A percentile compares a stretch with the other conserved stretches of the same genome.
Conservation (phyloP, 805 yeast genomes). For the Candida gorgasii region DNA sequence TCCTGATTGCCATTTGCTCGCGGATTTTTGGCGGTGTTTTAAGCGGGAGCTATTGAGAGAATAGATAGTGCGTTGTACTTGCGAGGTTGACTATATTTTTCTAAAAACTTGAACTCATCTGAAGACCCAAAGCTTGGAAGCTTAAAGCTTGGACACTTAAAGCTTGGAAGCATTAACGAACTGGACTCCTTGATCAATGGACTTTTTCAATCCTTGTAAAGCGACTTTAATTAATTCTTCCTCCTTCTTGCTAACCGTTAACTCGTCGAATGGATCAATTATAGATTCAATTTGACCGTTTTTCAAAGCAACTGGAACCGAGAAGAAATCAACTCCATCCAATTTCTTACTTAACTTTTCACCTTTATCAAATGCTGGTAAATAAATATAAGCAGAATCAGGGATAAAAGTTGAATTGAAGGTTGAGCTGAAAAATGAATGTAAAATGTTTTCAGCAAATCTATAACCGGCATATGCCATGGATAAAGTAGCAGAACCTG, state of each 20-base stretch:
- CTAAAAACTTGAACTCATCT: too few species aligned
- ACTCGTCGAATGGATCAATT: constrained; percentile 33
- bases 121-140: too few species aligned
- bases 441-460: constrained; percentile 58
- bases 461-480: constrained; percentile 95
- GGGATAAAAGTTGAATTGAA: constrained; percentile 27
- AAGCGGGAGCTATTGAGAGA: too few species aligned
- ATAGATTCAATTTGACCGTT: constrained; percentile 39
- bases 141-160: too few species aligned
- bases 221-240: constrained; percentile 37
- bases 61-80: too few species aligned
- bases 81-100: too few species aligned
- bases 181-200: constrained; percentile 41
- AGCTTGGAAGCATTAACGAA: constrained; percentile 28
- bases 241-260: constrained; percentile 32
- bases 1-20: too few species aligned
- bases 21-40: too few species aligned
- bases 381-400: constrained; percentile 53
- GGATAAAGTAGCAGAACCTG: constrained; percentile 91
- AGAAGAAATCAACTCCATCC: constrained; percentile 45
- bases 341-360: constrained; percentile 34
- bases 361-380: constrained; percentile 56
- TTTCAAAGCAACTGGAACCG: constrained; percentile 47
- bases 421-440: constrained; percentile 26
- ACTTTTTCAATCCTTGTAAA: constrained; percentile 37